phyloP scores from a whole-genome alignment of 2,329 filamentous ascomycete genomes.

The Neofusicoccum ribis region DNA sequence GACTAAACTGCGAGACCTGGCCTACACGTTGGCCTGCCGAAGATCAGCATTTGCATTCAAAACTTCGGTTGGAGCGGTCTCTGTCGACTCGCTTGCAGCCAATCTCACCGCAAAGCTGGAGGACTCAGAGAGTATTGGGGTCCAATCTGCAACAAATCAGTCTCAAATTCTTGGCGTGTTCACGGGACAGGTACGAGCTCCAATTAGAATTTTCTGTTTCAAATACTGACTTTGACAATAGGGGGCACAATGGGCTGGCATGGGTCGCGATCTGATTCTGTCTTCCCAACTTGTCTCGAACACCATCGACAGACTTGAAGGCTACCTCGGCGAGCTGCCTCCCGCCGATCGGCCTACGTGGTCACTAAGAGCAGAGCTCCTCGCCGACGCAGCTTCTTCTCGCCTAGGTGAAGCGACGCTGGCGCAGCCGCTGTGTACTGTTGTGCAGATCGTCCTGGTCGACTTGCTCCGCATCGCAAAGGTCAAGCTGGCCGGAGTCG shows the following conservation, averaged over 20 bases:
- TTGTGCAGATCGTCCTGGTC: conserved; percentile 38
- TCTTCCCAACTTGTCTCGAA: conserved; percentile 24
- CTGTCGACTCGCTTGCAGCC: neutral
- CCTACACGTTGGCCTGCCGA: too few relatives aligned
- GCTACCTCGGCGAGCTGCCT: conserved; percentile 11
- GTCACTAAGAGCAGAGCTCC: conserved; percentile 24
- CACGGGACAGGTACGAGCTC: conserved; percentile 36
- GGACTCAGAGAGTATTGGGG: neutral
- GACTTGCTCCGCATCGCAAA: conserved; percentile 32
- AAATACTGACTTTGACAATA: too few relatives aligned
- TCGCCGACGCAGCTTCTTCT: neutral
- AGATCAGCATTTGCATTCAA: too few relatives aligned
- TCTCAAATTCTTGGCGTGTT: conserved; percentile 38
- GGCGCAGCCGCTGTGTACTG: conserved; percentile 37
- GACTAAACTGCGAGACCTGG: conserved; percentile 10
- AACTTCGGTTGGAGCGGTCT: too few relatives aligned
- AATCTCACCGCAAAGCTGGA: neutral
- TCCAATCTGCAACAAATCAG: neutral
- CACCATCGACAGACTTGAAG: conserved; percentile 29
- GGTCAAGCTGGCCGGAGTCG: conserved; percentile 33
- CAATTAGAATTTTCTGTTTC: too few relatives aligned
- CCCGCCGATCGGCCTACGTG: conserved; percentile 21
- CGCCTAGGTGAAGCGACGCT: conserved; percentile 25
- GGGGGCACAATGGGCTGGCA: conserved; percentile 44
- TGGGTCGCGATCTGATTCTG: conserved; percentile 40